phyloP scores from a whole-genome alignment of 306 rosid genomes.

The Glycine latifolia region DNA sequence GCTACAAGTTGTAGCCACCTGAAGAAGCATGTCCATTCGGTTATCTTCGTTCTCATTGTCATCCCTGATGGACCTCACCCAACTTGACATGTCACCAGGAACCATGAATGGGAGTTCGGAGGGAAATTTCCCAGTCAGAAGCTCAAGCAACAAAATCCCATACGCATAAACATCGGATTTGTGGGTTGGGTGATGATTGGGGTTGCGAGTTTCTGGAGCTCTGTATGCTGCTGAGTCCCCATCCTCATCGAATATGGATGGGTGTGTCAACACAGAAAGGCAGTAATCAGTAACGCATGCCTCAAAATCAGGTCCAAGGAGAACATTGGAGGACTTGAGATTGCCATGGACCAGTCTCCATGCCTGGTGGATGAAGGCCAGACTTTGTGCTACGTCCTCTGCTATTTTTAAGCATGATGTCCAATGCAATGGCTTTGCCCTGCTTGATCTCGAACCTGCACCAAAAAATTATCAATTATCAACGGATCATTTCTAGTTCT shows the following conservation, averaged over 20 bases:
- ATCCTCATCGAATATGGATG: conserved; percentile 48
- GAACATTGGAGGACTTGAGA: conserved; percentile 85
- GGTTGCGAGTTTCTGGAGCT: conserved; percentile 78
- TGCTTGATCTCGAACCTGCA: conserved; percentile 79
- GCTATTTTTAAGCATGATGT: conserved; percentile 95
- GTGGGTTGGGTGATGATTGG: conserved; percentile 53
- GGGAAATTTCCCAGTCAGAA: conserved; percentile 77
- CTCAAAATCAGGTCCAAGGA: conserved; percentile 88
- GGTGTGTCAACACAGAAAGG: conserved; percentile 62
- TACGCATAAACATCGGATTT: conserved; percentile 79
- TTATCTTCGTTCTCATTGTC: conserved; percentile 63
- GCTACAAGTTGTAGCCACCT: conserved; percentile 79
- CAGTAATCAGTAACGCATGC: conserved; percentile 87
- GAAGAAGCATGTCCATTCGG: conserved; percentile 81
- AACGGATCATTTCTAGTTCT: background rate
- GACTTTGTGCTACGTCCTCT: conserved; percentile 92
- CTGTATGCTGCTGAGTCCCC: conserved; percentile 59
- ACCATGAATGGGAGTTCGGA: conserved; percentile 60
- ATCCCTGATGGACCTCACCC: conserved; percentile 73
- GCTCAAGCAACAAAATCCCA: conserved; percentile 82
- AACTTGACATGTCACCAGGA: conserved; percentile 63
- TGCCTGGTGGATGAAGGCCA: conserved; percentile 95
- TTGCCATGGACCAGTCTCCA: conserved; percentile 95
- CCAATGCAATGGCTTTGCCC: conserved; percentile 94
- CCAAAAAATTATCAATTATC: conserved; percentile 24